Percentiles rank a stretch among this genome's conserved stretches.
Evolutionary conservation across 495 filamentous ascomycete genomes (phyloP).

Genomic region (Elasticomyces elasticus): DNA sequence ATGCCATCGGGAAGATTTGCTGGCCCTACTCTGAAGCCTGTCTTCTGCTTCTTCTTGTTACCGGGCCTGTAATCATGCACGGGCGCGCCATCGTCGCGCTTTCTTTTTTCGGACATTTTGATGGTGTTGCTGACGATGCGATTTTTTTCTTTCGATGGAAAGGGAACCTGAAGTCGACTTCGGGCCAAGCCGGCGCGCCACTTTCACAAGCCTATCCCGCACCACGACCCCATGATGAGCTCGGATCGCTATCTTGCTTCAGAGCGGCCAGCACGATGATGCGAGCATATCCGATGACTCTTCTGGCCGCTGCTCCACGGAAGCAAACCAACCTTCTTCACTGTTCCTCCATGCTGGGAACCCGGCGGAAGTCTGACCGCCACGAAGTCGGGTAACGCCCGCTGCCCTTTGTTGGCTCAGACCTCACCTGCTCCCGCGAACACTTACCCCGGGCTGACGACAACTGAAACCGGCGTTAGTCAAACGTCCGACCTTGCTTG

Average conservation of each 20-base stretch:
- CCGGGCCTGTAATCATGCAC: conserved; percentile 27
- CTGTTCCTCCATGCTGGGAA: not conserved
- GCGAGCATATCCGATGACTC: conserved; percentile 13
- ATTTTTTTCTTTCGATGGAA: no score
- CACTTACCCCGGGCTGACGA: not conserved
- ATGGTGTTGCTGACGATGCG: no score
- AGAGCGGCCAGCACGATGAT: not conserved
- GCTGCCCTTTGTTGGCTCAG: not conserved
- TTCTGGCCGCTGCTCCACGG: not conserved
- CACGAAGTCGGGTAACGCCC: not conserved
- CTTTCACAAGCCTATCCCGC: not conserved
- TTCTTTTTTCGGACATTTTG: conserved; percentile 54
- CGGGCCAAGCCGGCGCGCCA: not conserved
- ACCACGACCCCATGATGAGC: not conserved
- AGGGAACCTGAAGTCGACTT: not conserved
- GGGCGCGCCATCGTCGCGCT: conserved; percentile 38
- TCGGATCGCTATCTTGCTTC: not conserved
- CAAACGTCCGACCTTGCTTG: not conserved
- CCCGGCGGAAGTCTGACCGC: not conserved
- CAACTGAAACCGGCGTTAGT: conserved; percentile 2
- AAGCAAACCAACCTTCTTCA: not conserved
- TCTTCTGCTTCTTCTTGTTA: conserved; percentile 41
- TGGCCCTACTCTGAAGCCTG: conserved; percentile 73
- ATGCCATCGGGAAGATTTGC: conserved; percentile 88
- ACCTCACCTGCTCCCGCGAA: not conserved